Conservation (phyloP, 2,329 filamentous ascomycete species). For the Colletotrichum plurivorum region DNA sequence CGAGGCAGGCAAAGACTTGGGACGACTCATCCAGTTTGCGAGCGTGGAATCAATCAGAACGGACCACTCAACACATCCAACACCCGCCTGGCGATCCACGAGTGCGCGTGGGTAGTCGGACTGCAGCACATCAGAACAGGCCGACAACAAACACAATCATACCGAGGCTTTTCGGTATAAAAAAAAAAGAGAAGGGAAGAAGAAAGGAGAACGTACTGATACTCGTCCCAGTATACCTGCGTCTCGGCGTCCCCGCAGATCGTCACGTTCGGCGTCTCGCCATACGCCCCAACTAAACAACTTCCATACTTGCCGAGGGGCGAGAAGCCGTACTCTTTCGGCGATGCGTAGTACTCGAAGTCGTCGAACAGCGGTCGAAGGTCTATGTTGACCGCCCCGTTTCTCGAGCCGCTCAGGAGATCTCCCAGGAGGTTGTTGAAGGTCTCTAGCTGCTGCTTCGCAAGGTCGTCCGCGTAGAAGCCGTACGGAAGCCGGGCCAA, state of each 20-base stretch:
- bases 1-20: not conserved
- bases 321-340: conserved; percentile 19
- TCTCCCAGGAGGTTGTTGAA: conserved; percentile 11
- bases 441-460: conserved; percentile 8
- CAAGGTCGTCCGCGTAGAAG: conserved; percentile 1
- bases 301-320: conserved; percentile 33
- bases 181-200: not conserved
- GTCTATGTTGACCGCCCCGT: conserved; percentile 5
- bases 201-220: conserved; percentile 18
- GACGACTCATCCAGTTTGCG: not conserved
- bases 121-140: conserved; percentile 15
- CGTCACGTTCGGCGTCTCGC: conserved; percentile 33
- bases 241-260: conserved; percentile 25
- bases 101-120: conserved; percentile 34
- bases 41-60: conserved; percentile 9
- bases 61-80: conserved; percentile 20
- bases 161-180: not conserved
- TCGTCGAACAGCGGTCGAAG: conserved; percentile 28
- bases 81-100: conserved; percentile 33
- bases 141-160: not conserved
- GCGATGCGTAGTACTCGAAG: conserved; percentile 33
- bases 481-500: conserved; percentile 25
- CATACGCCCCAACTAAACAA: conserved; percentile 28
- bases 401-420: not conserved
- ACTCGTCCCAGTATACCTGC: conserved; percentile 37